A percentile compares a stretch with the other conserved stretches of the same genome.
Conservation (phyloP, 1,139 yeast species). For the Kurtzmaniella natalensis region DNA sequence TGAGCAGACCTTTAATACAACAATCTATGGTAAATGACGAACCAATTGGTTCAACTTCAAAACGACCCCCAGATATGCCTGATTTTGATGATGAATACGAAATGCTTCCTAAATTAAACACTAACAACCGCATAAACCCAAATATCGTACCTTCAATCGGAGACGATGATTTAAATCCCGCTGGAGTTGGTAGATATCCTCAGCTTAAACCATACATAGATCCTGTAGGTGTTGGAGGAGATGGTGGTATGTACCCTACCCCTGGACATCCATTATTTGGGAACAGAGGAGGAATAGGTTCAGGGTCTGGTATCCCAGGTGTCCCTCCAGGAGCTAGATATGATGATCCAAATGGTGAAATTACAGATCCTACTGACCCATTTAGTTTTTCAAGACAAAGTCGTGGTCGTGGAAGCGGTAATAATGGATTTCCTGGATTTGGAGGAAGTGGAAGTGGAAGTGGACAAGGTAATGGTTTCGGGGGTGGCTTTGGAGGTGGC, state of each 20-base stretch:
- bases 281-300: slow-evolving; percentile 16
- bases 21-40: background rate
- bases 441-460: slow-evolving; percentile 3
- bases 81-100: slow-evolving; percentile 58
- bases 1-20: too few species aligned
- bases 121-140: slow-evolving; percentile 7
- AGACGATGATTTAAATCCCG: slow-evolving; percentile 49
- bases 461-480: slow-evolving; percentile 4
- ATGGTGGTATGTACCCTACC: slow-evolving; percentile 55
- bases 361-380: background rate
- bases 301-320: slow-evolving; percentile 23
- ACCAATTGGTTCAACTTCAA: slow-evolving; percentile 3
- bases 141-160: slow-evolving; percentile 36
- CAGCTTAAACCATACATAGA: slow-evolving; percentile 37
- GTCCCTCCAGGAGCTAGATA: slow-evolving; percentile 51
- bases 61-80: slow-evolving; percentile 41
- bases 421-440: slow-evolving; percentile 6
- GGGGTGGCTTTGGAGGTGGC: slow-evolving; percentile 3
- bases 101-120: slow-evolving; percentile 15
- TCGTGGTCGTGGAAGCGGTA: slow-evolving; percentile 1
- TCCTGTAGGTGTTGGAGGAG: slow-evolving; percentile 19
- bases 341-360: slow-evolving; percentile 48
- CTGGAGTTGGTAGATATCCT: slow-evolving; percentile 42
- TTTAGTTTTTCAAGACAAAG: background rate
- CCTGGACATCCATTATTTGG: slow-evolving; percentile 46